Percentiles rank a stretch among this genome's conserved stretches.
These are phyloP conservation scores for Rhizopus sp. DNA, from an alignment of 371 early-diverging fungal species.

Conservation along the genomic window DNA sequence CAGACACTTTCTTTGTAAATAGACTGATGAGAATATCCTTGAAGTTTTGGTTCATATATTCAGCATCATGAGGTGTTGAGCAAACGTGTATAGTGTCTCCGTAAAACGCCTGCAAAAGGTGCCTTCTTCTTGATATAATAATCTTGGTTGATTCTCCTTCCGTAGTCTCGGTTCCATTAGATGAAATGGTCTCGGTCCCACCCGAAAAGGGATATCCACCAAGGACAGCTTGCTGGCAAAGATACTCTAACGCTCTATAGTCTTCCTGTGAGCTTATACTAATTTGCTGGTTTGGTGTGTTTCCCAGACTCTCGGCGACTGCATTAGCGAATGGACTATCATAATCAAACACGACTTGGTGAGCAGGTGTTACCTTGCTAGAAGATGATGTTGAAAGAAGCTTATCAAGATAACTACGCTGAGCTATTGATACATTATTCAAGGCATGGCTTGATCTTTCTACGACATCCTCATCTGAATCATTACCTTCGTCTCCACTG, in stretches of 20 bases:
- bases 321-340: constrained; percentile 34
- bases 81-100: constrained; percentile 49
- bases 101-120: constrained; percentile 42
- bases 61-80: constrained; percentile 42
- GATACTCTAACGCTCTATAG: constrained; percentile 22
- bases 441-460: constrained; percentile 3
- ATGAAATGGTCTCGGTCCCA: constrained; percentile 42
- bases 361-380: neutral
- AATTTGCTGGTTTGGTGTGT: neutral
- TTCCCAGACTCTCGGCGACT: constrained; percentile 13
- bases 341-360: constrained; percentile 24
- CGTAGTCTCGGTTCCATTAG: constrained; percentile 48
- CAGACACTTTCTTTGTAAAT: constrained; percentile 28
- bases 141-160: constrained; percentile 53
- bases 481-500: constrained; percentile 2
- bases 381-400: neutral
- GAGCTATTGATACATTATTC: constrained; percentile 6
- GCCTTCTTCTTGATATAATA: constrained; percentile 49
- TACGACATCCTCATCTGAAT: constrained; percentile 2
- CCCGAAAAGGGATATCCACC: constrained; percentile 57
- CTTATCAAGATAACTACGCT: constrained; percentile 7
- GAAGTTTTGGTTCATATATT: constrained; percentile 42
- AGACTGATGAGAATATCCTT: constrained; percentile 43
- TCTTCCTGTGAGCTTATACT: constrained; percentile 8
- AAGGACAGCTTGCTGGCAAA: constrained; percentile 51